These are phyloP conservation scores for Fusarium sacchari DNA, from an alignment of 2,329 filamentous ascomycete species.

Conservation along the genomic window DNA sequence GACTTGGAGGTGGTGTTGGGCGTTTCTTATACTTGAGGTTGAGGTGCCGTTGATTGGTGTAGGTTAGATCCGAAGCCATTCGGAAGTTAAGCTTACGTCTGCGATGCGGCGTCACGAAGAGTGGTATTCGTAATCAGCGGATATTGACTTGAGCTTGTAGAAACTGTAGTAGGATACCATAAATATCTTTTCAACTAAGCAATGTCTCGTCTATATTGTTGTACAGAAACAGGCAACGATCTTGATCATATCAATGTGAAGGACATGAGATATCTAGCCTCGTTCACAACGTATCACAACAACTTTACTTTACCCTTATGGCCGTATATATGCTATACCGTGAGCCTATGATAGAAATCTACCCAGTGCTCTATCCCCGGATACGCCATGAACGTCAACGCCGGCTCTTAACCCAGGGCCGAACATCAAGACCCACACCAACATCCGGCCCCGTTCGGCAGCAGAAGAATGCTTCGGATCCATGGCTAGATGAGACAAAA, in stretches of 20 bases:
- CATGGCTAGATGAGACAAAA: not conserved
- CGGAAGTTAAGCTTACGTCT: slow-evolving; percentile 32
- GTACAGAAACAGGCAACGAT: not conserved
- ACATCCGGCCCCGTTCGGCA: slow-evolving; percentile 21
- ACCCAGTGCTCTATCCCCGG: not conserved
- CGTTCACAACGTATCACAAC: not conserved
- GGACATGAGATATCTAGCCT: too few relatives aligned
- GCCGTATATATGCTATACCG: too few relatives aligned
- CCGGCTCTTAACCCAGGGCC: not conserved
- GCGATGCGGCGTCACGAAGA: not conserved
- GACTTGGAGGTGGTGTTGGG: not conserved
- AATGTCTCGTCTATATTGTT: not conserved
- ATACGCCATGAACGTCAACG: not conserved
- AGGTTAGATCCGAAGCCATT: slow-evolving; percentile 38
- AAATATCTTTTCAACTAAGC: not conserved
- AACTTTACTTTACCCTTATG: too few relatives aligned
- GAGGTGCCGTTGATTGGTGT: not conserved
- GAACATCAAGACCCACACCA: not conserved
- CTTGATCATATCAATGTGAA: fast-evolving
- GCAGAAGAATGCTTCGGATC: not conserved
- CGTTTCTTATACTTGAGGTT: slow-evolving; percentile 11
- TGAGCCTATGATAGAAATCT: not conserved
- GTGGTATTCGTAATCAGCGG: not conserved
- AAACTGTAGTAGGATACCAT: not conserved
- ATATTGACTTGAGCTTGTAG: not conserved